Conservation (phyloP, 2,329 filamentous ascomycete species). For the Podosphaera leucotricha region DNA sequence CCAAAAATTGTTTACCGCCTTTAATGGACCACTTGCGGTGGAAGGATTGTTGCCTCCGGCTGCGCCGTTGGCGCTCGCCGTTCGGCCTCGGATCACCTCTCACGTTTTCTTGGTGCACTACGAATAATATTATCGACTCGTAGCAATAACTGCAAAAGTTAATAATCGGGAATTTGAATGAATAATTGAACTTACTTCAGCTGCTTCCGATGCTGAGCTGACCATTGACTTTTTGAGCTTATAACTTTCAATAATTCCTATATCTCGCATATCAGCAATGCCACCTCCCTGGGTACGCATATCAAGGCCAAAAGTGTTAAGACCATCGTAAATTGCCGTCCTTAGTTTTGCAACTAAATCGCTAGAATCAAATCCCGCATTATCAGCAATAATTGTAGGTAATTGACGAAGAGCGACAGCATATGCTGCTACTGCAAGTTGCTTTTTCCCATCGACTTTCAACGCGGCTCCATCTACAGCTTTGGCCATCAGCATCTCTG, state of each 20-base stretch:
- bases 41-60: too few relatives aligned
- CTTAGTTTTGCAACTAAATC: constrained; percentile 79
- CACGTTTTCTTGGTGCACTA: constrained; percentile 62
- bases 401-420: constrained; percentile 74
- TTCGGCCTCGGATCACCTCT: constrained; percentile 25
- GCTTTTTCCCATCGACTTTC: constrained; percentile 90
- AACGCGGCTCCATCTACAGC: constrained; percentile 85
- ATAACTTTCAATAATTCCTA: constrained; percentile 93
- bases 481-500: constrained; percentile 98
- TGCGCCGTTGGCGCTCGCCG: too few relatives aligned
- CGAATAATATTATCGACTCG: constrained; percentile 97
- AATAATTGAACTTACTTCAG: constrained; percentile 47
- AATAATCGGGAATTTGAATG: background rate
- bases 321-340: constrained; percentile 83
- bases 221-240: constrained; percentile 98
- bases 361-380: constrained; percentile 85
- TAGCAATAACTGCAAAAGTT: constrained; percentile 44
- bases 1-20: too few relatives aligned
- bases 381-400: constrained; percentile 91
- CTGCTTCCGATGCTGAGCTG: constrained; percentile 83
- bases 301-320: constrained; percentile 80
- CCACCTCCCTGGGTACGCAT: constrained; percentile 73
- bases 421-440: constrained; percentile 77
- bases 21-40: too few relatives aligned
- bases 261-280: constrained; percentile 83